Conservation (phyloP, 768 basidiomycete species). For the Leccinum arenicola region DNA sequence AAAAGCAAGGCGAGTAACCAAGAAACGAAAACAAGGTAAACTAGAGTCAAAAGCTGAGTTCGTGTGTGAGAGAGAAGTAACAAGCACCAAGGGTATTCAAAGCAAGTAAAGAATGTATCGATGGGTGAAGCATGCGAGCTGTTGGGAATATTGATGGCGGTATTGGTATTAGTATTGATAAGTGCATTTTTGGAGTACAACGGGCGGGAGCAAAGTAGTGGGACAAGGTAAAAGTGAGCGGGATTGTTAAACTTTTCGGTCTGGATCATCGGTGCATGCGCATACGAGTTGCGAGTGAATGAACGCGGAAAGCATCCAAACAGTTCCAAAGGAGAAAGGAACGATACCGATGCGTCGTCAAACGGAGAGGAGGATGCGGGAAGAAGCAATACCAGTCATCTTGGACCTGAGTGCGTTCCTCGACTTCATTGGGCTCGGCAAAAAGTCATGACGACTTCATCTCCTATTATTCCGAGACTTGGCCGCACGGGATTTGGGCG, state of each 20-base stretch:
- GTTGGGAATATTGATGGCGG: not conserved
- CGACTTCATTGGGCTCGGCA: not conserved
- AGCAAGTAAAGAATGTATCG: conserved; percentile 4
- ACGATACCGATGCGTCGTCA: not conserved
- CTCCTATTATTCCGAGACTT: conserved; percentile 55
- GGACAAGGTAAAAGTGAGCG: not conserved
- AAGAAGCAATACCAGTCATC: not conserved
- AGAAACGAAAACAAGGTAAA: not conserved
- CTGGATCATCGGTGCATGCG: not conserved
- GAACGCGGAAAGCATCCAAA: not conserved
- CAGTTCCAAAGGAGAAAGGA: not conserved
- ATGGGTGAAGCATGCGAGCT: conserved; percentile 6
- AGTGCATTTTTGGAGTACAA: conserved; percentile 20
- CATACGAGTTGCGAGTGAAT: not conserved
- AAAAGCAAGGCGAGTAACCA: conserved; percentile 3
- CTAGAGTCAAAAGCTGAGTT: conserved; percentile 1
- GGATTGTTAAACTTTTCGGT: not conserved
- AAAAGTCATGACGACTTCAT: conserved; percentile 9
- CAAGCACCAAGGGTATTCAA: too few species aligned
- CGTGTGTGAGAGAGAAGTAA: not conserved
- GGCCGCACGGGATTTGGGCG: conserved; percentile 43
- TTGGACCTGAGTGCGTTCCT: not conserved
- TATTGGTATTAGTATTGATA: conserved; percentile 4
- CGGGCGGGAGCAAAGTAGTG: not conserved
- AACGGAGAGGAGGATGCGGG: not conserved